Conservation (phyloP, 129 eudicot genomes). For the Silybum marianum region DNA sequence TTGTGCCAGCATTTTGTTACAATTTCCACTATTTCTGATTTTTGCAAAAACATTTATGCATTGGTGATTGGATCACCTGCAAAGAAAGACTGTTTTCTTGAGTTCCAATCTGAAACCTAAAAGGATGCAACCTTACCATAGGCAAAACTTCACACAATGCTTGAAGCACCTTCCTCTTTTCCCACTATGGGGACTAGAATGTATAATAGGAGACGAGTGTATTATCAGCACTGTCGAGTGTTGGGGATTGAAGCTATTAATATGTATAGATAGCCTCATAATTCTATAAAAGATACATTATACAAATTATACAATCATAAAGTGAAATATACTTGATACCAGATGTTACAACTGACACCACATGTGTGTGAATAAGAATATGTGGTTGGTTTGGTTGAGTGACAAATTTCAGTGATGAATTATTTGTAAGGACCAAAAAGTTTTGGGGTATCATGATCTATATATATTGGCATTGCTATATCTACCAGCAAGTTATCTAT, state of each 20-base stretch:
- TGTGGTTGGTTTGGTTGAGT: neutral
- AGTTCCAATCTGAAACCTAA: neutral
- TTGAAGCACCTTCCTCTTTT: no score
- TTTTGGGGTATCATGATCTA: neutral
- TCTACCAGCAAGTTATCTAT: neutral
- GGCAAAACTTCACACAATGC: no score
- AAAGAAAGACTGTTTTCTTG: neutral
- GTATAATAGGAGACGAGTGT: neutral
- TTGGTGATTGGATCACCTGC: conserved; percentile 4
- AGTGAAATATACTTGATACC: neutral
- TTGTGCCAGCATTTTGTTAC: conserved; percentile 7
- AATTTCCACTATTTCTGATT: conserved; percentile 9
- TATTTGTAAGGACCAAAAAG: neutral
- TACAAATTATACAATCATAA: neutral
- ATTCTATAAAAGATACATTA: neutral
- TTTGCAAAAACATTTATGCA: neutral
- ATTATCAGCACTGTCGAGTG: neutral
- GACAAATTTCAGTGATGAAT: neutral
- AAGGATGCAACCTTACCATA: neutral
- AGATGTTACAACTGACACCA: neutral
- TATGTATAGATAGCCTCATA: neutral
- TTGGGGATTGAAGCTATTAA: neutral
- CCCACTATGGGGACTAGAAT: no score
- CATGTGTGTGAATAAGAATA: conserved; percentile 10
- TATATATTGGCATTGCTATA: neutral